Base-by-base conservation (phyloP, 805 yeast genomes). In the Teunomyces pallodes region DNA sequence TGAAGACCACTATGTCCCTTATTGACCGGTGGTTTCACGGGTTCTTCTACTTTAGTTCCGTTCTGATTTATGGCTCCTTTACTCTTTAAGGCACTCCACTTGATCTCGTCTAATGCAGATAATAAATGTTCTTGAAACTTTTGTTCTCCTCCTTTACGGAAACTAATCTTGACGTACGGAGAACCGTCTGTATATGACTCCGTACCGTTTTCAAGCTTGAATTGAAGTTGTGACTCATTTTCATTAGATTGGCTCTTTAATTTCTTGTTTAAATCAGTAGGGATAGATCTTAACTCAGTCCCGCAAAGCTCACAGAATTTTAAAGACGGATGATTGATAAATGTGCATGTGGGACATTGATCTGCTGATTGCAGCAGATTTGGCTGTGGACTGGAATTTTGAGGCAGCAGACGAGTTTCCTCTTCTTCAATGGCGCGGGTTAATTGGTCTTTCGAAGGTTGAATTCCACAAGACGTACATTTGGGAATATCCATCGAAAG, bases 281-380 rank as follows among this genome's bases (percentile, higher is more conserved):
- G 7, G 5, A 17, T 20, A 2, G 57, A 35, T 17, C 44, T 46
- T 17, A 54, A 32, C 30, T 72, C 71, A 0, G 84, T 72, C 0
- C 96, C 97, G 68, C 98, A 92, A 60, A 94, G 77, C 64, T 92
- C 99, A 65, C 99, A 92, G 52, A 74, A 75, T 32, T 74, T 66
- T 74, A 92, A 72, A 2, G 87, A 81, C 0, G 90, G 87, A 63
- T 91, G 96, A 62, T 92, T 94, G 9, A 81, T 68, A 58, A 90
- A 92, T 0, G 98, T 88, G 56, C 96, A 88, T 43, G 64, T 67
- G 0, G 77, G 75, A 50, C 85, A 80, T 51, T 69, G 74, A 31
- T 72, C 72, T 43, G 41, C 28, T 24, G 13, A 20, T 16, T 46
- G 35, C 17, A 35, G 49, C 13, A 20, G 24, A 5, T 46, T 43